These are phyloP conservation scores for Colletotrichum sp. DNA, from an alignment of 2,329 filamentous ascomycete genomes.

Conservation along the genomic window DNA sequence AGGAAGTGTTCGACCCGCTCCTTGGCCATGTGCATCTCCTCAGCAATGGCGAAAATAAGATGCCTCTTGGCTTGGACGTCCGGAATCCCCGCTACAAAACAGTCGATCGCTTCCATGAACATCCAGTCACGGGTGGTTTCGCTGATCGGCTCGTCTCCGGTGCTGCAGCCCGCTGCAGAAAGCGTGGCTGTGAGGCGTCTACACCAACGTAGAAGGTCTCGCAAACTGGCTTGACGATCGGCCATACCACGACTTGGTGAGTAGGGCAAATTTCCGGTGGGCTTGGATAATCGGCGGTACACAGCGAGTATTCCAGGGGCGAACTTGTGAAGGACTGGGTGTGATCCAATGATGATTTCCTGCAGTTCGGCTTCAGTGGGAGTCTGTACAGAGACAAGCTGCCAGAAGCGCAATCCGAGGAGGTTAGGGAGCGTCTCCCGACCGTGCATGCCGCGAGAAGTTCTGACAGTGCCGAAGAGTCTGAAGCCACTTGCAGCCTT, in stretches of 20 bases:
- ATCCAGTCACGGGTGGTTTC: constrained; percentile 79
- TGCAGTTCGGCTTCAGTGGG: constrained; percentile 73
- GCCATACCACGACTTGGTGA: constrained; percentile 49
- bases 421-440: constrained; percentile 72
- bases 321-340: constrained; percentile 71
- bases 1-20: constrained; percentile 82
- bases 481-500: constrained; percentile 84
- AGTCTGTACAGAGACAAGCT: constrained; percentile 70
- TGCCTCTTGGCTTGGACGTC: constrained; percentile 63
- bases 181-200: constrained; percentile 74
- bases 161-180: constrained; percentile 60
- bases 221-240: constrained; percentile 64
- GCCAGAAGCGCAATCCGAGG: constrained; percentile 88
- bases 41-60: constrained; percentile 74
- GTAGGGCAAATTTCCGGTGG: constrained; percentile 30
- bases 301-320: constrained; percentile 63
- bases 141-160: constrained; percentile 71
- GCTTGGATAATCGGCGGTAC: constrained; percentile 55
- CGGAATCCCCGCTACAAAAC: constrained; percentile 83
- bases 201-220: constrained; percentile 93
- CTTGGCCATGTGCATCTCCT: constrained; percentile 85
- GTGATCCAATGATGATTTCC: constrained; percentile 72
- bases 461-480: constrained; percentile 90
- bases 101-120: constrained; percentile 92
- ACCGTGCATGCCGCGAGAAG: constrained; percentile 70